These are phyloP conservation scores for Vanrija sp. DNA, from an alignment of 1,284 basidiomycete genomes.

Conservation along the genomic window DNA sequence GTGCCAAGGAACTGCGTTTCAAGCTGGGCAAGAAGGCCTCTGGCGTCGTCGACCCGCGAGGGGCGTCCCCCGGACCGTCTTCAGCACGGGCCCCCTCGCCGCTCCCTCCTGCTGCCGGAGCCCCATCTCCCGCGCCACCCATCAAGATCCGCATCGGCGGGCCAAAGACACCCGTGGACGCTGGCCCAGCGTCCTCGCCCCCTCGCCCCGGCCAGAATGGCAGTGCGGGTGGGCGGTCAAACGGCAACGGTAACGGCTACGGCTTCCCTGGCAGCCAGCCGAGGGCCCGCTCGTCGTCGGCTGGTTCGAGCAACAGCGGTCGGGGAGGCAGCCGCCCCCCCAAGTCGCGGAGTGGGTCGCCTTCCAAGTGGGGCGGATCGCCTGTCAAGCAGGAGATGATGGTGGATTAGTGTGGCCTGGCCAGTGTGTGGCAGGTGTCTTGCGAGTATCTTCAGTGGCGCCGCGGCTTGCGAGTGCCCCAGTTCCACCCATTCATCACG, in stretches of 20 bases:
- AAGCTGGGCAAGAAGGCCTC: slow-evolving; percentile 9
- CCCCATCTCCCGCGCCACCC: slow-evolving; percentile 2
- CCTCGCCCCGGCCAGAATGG: not conserved
- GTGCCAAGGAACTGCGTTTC: slow-evolving; percentile 11
- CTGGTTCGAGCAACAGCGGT: too few relatives aligned
- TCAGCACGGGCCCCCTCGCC: too few relatives aligned
- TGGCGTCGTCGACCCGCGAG: not conserved
- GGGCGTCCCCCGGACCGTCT: too few relatives aligned
- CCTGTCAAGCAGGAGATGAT: slow-evolving; percentile 13
- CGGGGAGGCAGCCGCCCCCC: not conserved
- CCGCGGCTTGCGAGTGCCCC: too few relatives aligned
- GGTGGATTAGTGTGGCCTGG: slow-evolving; percentile 3
- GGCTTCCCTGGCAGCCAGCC: not conserved
- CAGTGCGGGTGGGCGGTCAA: not conserved
- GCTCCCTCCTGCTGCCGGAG: not conserved
- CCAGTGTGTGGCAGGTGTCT: too few relatives aligned
- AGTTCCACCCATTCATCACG: too few relatives aligned
- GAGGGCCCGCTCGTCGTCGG: not conserved
- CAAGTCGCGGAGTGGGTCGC: slow-evolving; percentile 5
- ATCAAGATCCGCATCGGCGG: slow-evolving; percentile 13
- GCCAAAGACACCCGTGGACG: not conserved
- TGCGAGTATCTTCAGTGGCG: too few relatives aligned
- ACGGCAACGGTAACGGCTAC: not conserved
- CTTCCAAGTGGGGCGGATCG: not conserved
- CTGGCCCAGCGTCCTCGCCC: not conserved